Evolutionary conservation across 2,329 filamentous ascomycete species (phyloP), one percentile per base, ranked within the genome.

Genomic region (Fusarium tuaranense): DNA sequence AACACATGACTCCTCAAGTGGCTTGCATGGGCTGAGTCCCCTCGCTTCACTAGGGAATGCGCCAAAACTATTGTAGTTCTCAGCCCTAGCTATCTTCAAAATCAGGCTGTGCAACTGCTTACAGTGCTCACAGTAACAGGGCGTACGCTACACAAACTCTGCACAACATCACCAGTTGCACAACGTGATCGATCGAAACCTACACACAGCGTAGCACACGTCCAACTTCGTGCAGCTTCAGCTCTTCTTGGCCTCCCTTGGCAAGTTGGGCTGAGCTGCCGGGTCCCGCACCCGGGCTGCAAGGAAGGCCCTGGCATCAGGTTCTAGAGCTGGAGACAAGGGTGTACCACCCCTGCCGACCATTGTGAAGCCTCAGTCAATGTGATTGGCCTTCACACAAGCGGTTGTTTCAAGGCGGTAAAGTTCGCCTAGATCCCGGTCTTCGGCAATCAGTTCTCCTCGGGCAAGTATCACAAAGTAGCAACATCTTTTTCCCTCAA

Each of bases 11-110:
- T 36, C 39, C 46, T 41, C 25, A 27, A 25, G 46, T 64, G 48
- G 32, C 46, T 64, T 41, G 46, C 34, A 20, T 32, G 44, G 22
- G 18, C 34, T 64, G 18, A 27, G 36, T 41, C 27, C 44, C 63
- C 51, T 67, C n/a, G 66, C 36, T 41, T 58, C 27, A 27, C 48
- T 53, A 32, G 25, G 48, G 48, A 53, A 53, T 53, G 48, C 48
- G 27, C 25, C 48, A 30, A 53, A 53, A n/a, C 16, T 7, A 27
- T 53, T n/a, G 27, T 30, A n/a, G 10, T 27, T 53, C 48, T 53
- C 48, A 53, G 48, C 48, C 27, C 48, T 34, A 9, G 53, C n/a
- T 12, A 58, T 36, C 27, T 48, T 58, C 53, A 58, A 36, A 36
- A 34, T 36, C 53, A 58, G 53, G 53, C 53, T 58, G 53, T 14